Conservation (phyloP, 306 rosid species). For the Vachellia collinsii region DNA sequence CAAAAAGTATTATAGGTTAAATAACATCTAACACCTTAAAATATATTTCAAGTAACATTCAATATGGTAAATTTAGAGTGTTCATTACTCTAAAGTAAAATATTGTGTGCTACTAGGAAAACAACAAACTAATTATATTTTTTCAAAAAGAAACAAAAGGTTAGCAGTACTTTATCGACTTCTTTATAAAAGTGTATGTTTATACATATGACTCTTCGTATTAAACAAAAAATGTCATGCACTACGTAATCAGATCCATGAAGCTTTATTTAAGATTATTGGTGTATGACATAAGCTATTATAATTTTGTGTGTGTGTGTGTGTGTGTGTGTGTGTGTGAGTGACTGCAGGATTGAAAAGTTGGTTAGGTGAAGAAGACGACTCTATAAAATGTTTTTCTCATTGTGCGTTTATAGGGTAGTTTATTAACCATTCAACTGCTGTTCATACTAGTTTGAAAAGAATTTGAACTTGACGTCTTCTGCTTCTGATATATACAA, state of each 20-base stretch:
- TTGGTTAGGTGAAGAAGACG: neutral
- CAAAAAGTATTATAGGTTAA: neutral
- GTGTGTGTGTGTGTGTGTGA: too few relatives aligned
- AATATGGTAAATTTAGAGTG: too few relatives aligned
- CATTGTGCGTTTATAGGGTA: neutral
- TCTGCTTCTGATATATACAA: neutral
- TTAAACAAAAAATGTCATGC: neutral
- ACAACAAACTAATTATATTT: too few relatives aligned
- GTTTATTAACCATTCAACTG: neutral
- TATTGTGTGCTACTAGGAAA: too few relatives aligned
- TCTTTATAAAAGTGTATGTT: neutral
- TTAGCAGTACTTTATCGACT: neutral
- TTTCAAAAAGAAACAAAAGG: neutral
- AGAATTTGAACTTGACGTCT: conserved; percentile 20
- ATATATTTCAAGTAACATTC: too few relatives aligned
- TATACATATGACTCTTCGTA: neutral
- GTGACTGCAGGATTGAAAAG: neutral
- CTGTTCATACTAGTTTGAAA: neutral
- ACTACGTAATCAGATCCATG: neutral
- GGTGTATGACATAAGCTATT: neutral
- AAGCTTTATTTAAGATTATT: neutral
- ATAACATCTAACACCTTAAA: too few relatives aligned
- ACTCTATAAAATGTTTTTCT: neutral
- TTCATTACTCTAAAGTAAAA: too few relatives aligned
- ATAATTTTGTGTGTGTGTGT: neutral